Percentiles rank a stretch among this genome's conserved stretches.
These are phyloP conservation scores for Macrocystidia cucumis DNA, from an alignment of 1,284 basidiomycete species.

Conservation along the genomic window DNA sequence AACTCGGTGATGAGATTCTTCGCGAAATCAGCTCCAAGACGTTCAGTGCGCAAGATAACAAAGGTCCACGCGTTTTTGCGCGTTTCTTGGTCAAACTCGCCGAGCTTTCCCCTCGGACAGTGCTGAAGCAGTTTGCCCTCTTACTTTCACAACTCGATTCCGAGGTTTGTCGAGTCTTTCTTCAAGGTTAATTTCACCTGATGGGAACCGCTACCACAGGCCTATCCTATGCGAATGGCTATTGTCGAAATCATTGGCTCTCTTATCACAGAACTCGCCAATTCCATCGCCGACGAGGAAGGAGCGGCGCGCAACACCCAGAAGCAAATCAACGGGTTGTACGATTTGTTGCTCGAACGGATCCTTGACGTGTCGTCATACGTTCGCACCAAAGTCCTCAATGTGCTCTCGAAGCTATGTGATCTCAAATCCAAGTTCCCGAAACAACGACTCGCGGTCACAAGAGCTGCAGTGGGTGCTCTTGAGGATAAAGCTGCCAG, in stretches of 20 bases:
- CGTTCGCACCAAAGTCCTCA: conserved; percentile 84
- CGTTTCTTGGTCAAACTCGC: conserved; percentile 81
- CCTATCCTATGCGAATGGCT: conserved; percentile 94
- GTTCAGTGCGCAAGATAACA: conserved; percentile 81
- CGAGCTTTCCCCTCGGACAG: conserved; percentile 78
- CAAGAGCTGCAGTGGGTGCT: conserved; percentile 69
- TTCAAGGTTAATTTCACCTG: not conserved
- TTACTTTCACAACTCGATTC: conserved; percentile 86
- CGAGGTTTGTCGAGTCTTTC: conserved; percentile 47
- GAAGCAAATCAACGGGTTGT: conserved; percentile 82
- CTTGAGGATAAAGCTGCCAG: conserved; percentile 89
- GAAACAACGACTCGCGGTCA: conserved; percentile 76
- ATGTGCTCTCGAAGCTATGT: conserved; percentile 65
- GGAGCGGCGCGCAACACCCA: conserved; percentile 54
- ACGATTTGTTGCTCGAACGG: conserved; percentile 80
- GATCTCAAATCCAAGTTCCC: conserved; percentile 82
- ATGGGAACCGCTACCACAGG: conserved; percentile 38
- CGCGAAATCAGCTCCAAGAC: conserved; percentile 76
- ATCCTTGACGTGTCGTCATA: conserved; percentile 88
- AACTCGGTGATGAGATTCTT: conserved; percentile 87
- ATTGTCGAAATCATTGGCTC: conserved; percentile 82
- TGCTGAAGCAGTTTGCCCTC: conserved; percentile 87
- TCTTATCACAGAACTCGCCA: conserved; percentile 74
- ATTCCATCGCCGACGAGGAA: conserved; percentile 44
- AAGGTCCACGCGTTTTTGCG: conserved; percentile 83